Conservation (phyloP, 305 asterid species). For the Withania somnifera region DNA sequence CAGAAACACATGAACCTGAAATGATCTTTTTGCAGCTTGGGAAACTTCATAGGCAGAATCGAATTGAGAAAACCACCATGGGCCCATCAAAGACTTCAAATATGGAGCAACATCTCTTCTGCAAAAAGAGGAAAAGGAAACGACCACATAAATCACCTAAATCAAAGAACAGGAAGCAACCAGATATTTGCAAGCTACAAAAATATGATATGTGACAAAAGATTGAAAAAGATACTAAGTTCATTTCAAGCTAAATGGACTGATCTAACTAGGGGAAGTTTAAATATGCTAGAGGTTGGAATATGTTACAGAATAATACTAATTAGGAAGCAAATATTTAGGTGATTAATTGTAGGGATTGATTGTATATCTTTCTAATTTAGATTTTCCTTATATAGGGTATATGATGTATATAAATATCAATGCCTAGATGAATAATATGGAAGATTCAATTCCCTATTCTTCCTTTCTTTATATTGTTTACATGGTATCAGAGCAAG, state of each 20-base stretch:
- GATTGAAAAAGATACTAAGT: neutral
- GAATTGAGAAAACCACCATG: slow-evolving; percentile 99
- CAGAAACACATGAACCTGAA: slow-evolving; percentile 53
- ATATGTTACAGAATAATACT: too few relatives aligned
- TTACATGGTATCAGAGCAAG: too few relatives aligned
- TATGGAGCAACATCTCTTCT: slow-evolving; percentile 95
- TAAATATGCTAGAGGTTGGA: too few relatives aligned
- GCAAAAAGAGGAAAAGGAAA: slow-evolving; percentile 25
- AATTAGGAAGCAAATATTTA: too few relatives aligned
- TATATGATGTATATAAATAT: too few relatives aligned
- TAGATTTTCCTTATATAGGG: too few relatives aligned
- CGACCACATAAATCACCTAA: neutral
- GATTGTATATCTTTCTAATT: too few relatives aligned
- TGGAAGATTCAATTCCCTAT: too few relatives aligned
- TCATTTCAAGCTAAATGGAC: neutral
- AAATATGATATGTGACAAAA: neutral
- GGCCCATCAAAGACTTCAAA: slow-evolving; percentile 83
- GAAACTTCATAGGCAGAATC: slow-evolving; percentile 87
- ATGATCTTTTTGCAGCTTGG: slow-evolving; percentile 88
- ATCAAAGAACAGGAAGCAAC: neutral
- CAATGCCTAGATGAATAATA: too few relatives aligned
- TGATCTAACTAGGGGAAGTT: neutral
- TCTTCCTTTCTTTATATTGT: too few relatives aligned
- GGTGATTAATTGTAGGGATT: too few relatives aligned
- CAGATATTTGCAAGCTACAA: neutral